Base-by-base conservation (phyloP, 164 flowering plant genomes). In the Macadamia integrifolia region DNA sequence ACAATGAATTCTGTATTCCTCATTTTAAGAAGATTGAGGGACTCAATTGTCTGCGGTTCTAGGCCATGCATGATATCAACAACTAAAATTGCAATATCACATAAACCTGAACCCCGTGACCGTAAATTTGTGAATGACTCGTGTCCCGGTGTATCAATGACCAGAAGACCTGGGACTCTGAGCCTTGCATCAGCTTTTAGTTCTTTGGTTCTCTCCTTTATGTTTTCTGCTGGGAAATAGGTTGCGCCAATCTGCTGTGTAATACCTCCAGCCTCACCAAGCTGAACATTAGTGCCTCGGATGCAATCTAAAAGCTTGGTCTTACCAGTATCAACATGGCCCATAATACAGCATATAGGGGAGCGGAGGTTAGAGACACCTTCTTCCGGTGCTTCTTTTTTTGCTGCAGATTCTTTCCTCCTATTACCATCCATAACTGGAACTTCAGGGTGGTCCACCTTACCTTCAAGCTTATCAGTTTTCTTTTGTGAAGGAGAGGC, bases 261-360 rank as follows among this genome's bases (percentile, higher is more conserved):
- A 72, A 95, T 95, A n/a, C 99, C 99, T 64, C 99, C 99, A 66
- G 99, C 99, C 79, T 95, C 99, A 68, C 99, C 99, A 76, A 89
- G 98, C 81, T 95, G 99, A 76, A 95, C 99, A 82, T 95, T 92
- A 59, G 99, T 95, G 49, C 99, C 89, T 60, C 99, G 78, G 28
- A 95, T 92, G 78, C 98, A 92, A 82, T 95, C 99, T 67, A 95
- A 84, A 60, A 95, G 82, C 80, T 95, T 95, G 56, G 98, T 95
- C 75, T 95, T 95, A 65, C 99, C 99, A 65, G 99, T 95, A 78
- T 95, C 99, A 68, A 95, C 99, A 78, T 95, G 99, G 12, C 99
- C 99, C 92, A 95, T 91, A 61, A 95, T 95, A 73, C 99, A 95
- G 82, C 99, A 95, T 58, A 95, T 95, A 60, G 98, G 99, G 44